Evolutionary conservation across 306 rosid species (phyloP).

Genomic region (Citrullus mucosospermus): DNA sequence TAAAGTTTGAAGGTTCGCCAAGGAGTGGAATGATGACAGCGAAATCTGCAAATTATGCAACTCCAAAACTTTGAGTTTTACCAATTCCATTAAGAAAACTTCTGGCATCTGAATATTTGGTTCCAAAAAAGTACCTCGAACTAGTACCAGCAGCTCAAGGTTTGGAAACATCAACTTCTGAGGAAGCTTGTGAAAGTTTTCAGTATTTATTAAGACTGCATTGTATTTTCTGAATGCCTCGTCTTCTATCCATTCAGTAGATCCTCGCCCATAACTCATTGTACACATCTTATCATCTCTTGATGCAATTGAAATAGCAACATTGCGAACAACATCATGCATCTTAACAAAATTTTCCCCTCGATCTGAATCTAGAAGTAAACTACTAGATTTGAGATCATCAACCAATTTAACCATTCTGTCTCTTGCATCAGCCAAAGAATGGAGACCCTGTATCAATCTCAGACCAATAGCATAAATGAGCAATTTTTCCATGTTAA

Average conservation of each 20-base stretch:
- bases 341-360: constrained; percentile 1
- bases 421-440: constrained; percentile 5
- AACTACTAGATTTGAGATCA: constrained; percentile 4
- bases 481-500: constrained; percentile 3
- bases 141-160: not conserved
- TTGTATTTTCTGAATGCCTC: not conserved
- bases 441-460: not conserved
- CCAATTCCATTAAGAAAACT: not conserved
- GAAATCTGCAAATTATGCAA: not conserved
- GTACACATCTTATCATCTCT: not conserved
- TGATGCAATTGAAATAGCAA: constrained; percentile 14
- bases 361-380: not conserved
- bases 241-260: not conserved
- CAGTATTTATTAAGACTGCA: not conserved
- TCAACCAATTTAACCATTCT: not conserved
- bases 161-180: not conserved
- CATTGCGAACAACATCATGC: constrained; percentile 22
- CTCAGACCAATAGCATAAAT: not conserved
- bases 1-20: not conserved
- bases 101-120: not conserved
- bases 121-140: not conserved
- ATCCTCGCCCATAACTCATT: not conserved
- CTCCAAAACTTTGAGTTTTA: not conserved
- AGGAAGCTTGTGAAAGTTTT: not conserved
- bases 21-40: not conserved